Conservation (phyloP, 2,329 filamentous ascomycete species). For the Fusarium proliferatum region DNA sequence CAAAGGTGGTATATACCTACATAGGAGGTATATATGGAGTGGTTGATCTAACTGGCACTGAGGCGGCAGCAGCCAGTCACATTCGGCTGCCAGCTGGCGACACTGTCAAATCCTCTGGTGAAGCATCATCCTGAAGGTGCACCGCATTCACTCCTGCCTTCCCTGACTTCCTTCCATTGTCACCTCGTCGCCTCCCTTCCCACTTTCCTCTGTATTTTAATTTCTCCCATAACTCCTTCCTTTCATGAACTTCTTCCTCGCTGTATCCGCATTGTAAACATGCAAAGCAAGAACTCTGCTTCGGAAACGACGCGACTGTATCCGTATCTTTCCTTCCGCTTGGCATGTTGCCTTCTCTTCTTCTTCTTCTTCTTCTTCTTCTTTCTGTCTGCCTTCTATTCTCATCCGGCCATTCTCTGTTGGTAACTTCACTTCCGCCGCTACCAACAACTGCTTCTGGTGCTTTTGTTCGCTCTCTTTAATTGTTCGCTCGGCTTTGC, state of each 20-base stretch:
- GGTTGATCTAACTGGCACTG: background rate
- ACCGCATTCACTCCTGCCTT: constrained; percentile 22
- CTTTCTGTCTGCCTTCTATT: constrained; percentile 3
- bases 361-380: constrained; percentile 4
- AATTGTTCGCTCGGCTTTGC: constrained; percentile 15
- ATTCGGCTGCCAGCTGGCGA: constrained; percentile 34
- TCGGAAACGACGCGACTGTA: constrained; percentile 27
- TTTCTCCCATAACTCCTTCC: constrained; percentile 1
- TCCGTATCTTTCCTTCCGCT: constrained; percentile 18
- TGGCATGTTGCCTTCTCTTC: background rate
- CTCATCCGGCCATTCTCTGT: background rate
- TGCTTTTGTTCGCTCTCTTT: background rate
- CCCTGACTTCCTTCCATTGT: constrained; percentile 5
- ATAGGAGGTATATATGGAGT: background rate
- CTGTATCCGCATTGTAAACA: constrained; percentile 14
- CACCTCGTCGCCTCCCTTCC: background rate
- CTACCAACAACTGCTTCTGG: background rate
- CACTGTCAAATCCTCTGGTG: constrained; percentile 28
- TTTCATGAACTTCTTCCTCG: constrained; percentile 11
- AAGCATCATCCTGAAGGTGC: constrained; percentile 26
- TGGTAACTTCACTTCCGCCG: background rate
- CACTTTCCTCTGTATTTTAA: background rate
- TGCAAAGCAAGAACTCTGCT: constrained; percentile 28
- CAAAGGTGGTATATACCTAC: background rate
- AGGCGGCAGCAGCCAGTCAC: constrained; percentile 14